Evolutionary conservation across 164 flowering plant genomes (phyloP), one percentile per base, ranked within the genome.

Genomic region (Saururus chinensis): DNA sequence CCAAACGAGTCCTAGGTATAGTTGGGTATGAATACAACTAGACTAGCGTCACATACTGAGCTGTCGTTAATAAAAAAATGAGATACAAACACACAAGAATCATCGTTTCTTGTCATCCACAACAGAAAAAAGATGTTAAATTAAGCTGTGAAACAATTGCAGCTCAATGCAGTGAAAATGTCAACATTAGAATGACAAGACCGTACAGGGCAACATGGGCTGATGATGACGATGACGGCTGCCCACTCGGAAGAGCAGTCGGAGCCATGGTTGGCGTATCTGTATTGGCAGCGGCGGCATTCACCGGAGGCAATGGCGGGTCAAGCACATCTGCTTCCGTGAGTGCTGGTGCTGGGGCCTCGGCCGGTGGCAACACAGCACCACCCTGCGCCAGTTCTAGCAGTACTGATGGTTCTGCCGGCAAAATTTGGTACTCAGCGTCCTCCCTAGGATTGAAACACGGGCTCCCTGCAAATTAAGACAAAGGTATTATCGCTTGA

Each of bases 241-340:
- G 63, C 53, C 68, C 71, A 52, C 75, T 65, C 16, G 76, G 74
- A 13, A 9, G 6, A 19, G 59, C 42, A 23, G 74, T 21, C n/a
- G 78, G 68, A 30, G 55, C 61, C 8, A 63, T 60, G 10, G 72
- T 56, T 7, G 77, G 53, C 6, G 20, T n/a, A 21, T 40, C 16
- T 17, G 60, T 40, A 26, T 23, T 63, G 1, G 60, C 58, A 9
- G 73, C 30, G 11, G 49, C 14, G 17, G 49, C 17, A 45, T 45
- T 45, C n/a, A 82, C 79, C 0, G 84, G 70, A 10, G 95, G 97
- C 23, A 90, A 71, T 16, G 97, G 97, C 54, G 97, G 95, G 54
- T 84, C 91, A 7, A 76, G 73, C 4, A 88, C 64, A 26, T 88
- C 83, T 0, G 61, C 64, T 8, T 64, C 72, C 5, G 72, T 65